Base-by-base conservation (phyloP, 306 rosid species). In the Prunus armeniaca region DNA sequence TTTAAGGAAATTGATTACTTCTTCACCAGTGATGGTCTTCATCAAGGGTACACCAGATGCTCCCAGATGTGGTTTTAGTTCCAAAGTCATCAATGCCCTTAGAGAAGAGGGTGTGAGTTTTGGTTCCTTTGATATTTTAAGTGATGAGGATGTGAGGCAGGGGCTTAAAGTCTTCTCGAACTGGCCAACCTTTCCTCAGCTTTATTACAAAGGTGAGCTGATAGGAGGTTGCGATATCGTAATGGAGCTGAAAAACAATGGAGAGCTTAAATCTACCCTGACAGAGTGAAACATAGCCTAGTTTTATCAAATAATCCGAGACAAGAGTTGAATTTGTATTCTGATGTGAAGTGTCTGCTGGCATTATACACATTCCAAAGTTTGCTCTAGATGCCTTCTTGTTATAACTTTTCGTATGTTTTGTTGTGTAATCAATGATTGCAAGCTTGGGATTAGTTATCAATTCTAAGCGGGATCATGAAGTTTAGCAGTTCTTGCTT, bases 111-210 rank as follows among this genome's bases (percentile, higher is more conserved):
- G 91, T 47, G 72, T 92, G 71, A 72, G 64, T 77, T 95, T 95
- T 62, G 93, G 96, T 67, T 87, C 90, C 78, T 92, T 95, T 17
- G 97, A 95, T 76, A 92, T 95, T 72, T 78, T 92, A 72, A 77
- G 60, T 8, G 93, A 92, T 28, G 97, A 92, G 32, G 93, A 89
- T 47, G 97, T 95, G 76, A 92, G 99, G 76, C 97, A 87, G 87
- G 99, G 96, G 60, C 80, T 95, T 69, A 90, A 95, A 86, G 87
- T 30, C 46, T 89, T 86, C 81, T 92, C 97, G 7, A 92, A 95
- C 71, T 95, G 99, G 99, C 97, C 99, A 41, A 95, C 99, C 50
- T 95, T 78, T 83, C 99, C 99, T 17, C 99, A 90, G 83, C 93
- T 95, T 32, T 95, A 92, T 69, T 86, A 90, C 87, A 90, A 89